Conservation (phyloP, 345 rosid genomes). For the Pelargonium nanum region DNA sequence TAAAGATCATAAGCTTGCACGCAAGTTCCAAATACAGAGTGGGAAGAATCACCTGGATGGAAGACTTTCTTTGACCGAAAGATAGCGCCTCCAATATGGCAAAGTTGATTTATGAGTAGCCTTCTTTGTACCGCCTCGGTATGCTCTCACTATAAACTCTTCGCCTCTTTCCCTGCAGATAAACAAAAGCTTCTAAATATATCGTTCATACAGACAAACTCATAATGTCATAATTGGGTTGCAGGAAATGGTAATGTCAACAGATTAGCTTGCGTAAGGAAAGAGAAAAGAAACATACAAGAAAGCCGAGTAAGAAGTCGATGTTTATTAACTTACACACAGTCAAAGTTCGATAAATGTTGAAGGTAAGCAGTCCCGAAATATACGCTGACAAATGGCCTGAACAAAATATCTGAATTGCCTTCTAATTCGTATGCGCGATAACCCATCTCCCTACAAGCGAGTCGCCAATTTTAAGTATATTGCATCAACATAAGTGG, state of each 20-base stretch:
- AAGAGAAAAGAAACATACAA: conserved; percentile 1
- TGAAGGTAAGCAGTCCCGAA: conserved; percentile 82
- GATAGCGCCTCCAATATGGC: conserved; percentile 74
- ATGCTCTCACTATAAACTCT: conserved; percentile 82
- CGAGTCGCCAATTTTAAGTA: conserved; percentile 14
- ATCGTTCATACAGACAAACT: background rate
- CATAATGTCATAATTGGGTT: conserved; percentile 1
- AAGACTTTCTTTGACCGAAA: conserved; percentile 67
- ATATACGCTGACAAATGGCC: conserved; percentile 72
- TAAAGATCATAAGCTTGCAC: background rate
- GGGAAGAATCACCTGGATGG: conserved; percentile 48
- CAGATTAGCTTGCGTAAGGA: background rate
- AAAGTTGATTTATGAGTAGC: conserved; percentile 79
- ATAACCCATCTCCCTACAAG: conserved; percentile 59
- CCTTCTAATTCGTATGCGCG: conserved; percentile 39
- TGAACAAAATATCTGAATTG: conserved; percentile 55
- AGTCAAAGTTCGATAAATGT: conserved; percentile 65
- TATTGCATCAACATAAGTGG: background rate
- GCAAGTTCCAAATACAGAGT: conserved; percentile 6
- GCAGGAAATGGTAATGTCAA: background rate
- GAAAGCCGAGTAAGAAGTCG: conserved; percentile 1
- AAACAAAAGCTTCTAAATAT: conserved; percentile 9
- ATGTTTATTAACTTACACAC: conserved; percentile 32
- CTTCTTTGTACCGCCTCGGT: conserved; percentile 67
- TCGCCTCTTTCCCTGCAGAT: conserved; percentile 69